These are phyloP conservation scores for Gautieria morchelliformis DNA, from an alignment of 768 basidiomycete genomes.

Conservation along the genomic window DNA sequence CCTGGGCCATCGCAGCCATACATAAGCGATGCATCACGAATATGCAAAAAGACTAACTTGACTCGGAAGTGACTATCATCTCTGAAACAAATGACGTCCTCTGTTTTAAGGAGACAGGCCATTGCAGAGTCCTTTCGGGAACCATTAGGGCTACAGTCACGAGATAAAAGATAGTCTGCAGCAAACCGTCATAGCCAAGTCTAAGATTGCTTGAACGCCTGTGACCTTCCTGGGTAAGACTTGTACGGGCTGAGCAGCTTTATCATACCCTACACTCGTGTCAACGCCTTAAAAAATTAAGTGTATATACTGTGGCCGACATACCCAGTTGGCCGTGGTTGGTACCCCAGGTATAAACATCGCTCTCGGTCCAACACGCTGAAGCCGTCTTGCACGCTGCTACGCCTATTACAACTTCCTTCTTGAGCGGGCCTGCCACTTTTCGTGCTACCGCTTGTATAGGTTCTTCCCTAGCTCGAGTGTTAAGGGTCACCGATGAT, in stretches of 20 bases:
- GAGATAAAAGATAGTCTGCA: not conserved
- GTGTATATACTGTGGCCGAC: slow-evolving; percentile 11
- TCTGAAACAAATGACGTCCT: slow-evolving; percentile 79
- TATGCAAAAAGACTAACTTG: slow-evolving; percentile 33
- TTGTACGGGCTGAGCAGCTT: slow-evolving; percentile 62
- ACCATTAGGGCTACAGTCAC: not conserved
- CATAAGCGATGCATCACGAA: too few species aligned
- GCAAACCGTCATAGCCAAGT: slow-evolving; percentile 65
- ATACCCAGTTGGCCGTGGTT: slow-evolving; percentile 86
- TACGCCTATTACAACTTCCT: slow-evolving; percentile 69
- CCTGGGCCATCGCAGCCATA: slow-evolving; percentile 21
- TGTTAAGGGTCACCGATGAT: slow-evolving; percentile 19
- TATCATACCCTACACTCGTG: slow-evolving; percentile 57
- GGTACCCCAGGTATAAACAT: slow-evolving; percentile 86
- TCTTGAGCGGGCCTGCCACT: slow-evolving; percentile 65
- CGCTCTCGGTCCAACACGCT: slow-evolving; percentile 70
- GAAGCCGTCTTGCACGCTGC: slow-evolving; percentile 83
- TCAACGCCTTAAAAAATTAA: not conserved
- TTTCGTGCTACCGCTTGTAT: slow-evolving; percentile 71
- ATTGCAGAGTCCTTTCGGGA: slow-evolving; percentile 65
- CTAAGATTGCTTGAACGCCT: slow-evolving; percentile 61
- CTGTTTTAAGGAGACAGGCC: slow-evolving; percentile 66
- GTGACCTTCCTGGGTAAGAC: slow-evolving; percentile 73
- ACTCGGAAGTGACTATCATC: slow-evolving; percentile 70
- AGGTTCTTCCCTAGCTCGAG: slow-evolving; percentile 47